A percentile compares a stretch with the other conserved stretches of the same genome.
phyloP scores from a whole-genome alignment of 2,329 filamentous ascomycete species.

The Epichloe bromicola region DNA sequence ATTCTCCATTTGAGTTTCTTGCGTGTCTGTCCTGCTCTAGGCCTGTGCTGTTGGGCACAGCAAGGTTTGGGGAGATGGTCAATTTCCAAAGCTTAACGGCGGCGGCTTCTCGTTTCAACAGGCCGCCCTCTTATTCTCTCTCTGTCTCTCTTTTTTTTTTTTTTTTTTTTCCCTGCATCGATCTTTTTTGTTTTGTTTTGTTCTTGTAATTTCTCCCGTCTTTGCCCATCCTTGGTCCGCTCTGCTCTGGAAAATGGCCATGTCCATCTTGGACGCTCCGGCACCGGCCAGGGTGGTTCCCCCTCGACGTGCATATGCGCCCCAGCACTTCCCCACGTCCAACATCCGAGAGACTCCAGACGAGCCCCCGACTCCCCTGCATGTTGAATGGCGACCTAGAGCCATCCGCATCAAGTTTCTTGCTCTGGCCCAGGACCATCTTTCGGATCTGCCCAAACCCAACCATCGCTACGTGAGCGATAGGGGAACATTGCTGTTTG shows the following conservation, averaged over 20 bases:
- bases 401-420: constrained; percentile 2
- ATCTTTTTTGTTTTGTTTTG: background rate
- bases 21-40: background rate
- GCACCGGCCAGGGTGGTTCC: background rate
- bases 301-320: constrained; percentile 1
- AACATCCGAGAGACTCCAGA: constrained; percentile 7
- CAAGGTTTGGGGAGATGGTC: background rate
- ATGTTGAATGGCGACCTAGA: background rate
- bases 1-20: background rate
- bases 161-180: background rate
- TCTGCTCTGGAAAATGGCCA: too few species aligned
- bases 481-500: constrained; percentile 3
- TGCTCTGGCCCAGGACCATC: constrained; percentile 5
- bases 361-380: background rate
- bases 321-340: constrained; percentile 8
- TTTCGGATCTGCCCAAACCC: constrained; percentile 6
- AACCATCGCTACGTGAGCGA: constrained; percentile 7
- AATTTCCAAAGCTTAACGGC: background rate
- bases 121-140: too few species aligned
- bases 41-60: background rate
- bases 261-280: constrained; percentile 2
- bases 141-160: too few species aligned
- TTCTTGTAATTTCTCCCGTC: background rate
- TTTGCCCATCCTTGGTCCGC: background rate
- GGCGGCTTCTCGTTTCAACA: background rate